Percentiles rank a stretch among this genome's conserved stretches.
These are phyloP conservation scores for Singerocomus rubriflavus DNA, from an alignment of 1,284 basidiomycete genomes.

Conservation along the genomic window DNA sequence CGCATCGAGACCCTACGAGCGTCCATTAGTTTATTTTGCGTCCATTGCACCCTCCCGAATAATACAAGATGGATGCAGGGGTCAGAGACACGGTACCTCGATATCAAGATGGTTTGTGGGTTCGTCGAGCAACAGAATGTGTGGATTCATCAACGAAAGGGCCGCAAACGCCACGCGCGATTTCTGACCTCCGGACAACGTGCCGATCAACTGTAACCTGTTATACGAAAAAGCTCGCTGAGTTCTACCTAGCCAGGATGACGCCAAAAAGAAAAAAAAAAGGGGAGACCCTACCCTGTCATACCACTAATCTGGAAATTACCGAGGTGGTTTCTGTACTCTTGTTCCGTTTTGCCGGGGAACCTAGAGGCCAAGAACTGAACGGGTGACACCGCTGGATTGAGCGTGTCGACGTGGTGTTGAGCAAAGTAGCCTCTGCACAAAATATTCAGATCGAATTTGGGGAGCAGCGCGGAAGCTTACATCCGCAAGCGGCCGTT, in stretches of 20 bases:
- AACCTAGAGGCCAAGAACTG: slow-evolving; percentile 89
- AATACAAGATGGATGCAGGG: background rate
- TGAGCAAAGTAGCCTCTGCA: slow-evolving; percentile 90
- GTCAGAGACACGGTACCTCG: slow-evolving; percentile 46
- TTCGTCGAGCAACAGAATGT: slow-evolving; percentile 90
- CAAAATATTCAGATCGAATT: slow-evolving; percentile 1
- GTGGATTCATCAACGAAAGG: slow-evolving; percentile 85
- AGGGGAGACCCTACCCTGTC: slow-evolving; percentile 59
- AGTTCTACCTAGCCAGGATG: background rate
- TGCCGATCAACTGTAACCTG: slow-evolving; percentile 77
- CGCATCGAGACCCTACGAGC: slow-evolving; percentile 80
- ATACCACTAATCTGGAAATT: slow-evolving; percentile 98
- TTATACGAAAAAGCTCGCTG: background rate
- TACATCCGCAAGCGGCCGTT: slow-evolving; percentile 90
- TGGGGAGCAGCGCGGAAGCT: slow-evolving; percentile 25
- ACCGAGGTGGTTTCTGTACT: slow-evolving; percentile 94
- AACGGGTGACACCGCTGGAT: slow-evolving; percentile 83
- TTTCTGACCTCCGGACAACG: slow-evolving; percentile 95
- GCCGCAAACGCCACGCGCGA: slow-evolving; percentile 93
- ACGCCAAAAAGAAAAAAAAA: background rate
- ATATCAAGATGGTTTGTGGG: slow-evolving; percentile 99
- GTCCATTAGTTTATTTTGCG: background rate
- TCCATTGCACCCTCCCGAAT: background rate
- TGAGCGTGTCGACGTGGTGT: slow-evolving; percentile 95
- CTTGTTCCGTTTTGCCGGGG: slow-evolving; percentile 95